Percentiles rank a stretch among this genome's conserved stretches.
Conservation (phyloP, 495 filamentous ascomycete genomes). For the Poronia punctata region DNA sequence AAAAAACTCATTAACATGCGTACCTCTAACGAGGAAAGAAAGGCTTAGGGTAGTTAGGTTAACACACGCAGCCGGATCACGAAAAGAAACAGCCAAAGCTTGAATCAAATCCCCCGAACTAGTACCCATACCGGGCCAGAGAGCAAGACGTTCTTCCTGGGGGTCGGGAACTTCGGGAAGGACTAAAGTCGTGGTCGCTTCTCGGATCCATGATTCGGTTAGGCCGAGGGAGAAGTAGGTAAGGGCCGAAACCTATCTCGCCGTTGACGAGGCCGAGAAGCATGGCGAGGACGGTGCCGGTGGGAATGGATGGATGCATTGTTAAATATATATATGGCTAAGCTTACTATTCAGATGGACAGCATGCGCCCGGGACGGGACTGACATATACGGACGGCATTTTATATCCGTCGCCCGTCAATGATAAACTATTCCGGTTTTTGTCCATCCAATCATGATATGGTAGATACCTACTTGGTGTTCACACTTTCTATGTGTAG, state of each 20-base stretch:
- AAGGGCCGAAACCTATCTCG: conserved; percentile 26
- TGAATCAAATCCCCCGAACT: conserved; percentile 34
- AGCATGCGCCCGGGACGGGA: too few relatives aligned
- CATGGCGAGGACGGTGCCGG: background rate
- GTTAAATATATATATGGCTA: background rate
- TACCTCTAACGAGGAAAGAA: too few relatives aligned
- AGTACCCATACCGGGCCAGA: conserved; percentile 36
- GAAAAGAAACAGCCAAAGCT: conserved; percentile 30
- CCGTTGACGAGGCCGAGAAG: conserved; percentile 12
- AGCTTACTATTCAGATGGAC: too few relatives aligned
- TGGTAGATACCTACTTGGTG: too few relatives aligned
- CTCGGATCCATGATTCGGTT: conserved; percentile 29
- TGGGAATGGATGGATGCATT: background rate
- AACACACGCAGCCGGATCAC: conserved; percentile 18
- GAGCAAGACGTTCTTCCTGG: conserved; percentile 24
- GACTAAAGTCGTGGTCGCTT: conserved; percentile 27
- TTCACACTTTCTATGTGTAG: too few relatives aligned
- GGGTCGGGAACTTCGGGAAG: conserved; percentile 25
- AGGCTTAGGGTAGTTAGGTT: too few relatives aligned
- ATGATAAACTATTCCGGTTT: too few relatives aligned
- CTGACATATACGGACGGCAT: too few relatives aligned
- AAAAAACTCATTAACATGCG: too few relatives aligned
- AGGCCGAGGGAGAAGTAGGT: conserved; percentile 28
- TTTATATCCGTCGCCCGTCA: too few relatives aligned
- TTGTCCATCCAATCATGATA: too few relatives aligned